phyloP scores from a whole-genome alignment of 352 stramenopile species.

The Globisporangium megalacanthum region DNA sequence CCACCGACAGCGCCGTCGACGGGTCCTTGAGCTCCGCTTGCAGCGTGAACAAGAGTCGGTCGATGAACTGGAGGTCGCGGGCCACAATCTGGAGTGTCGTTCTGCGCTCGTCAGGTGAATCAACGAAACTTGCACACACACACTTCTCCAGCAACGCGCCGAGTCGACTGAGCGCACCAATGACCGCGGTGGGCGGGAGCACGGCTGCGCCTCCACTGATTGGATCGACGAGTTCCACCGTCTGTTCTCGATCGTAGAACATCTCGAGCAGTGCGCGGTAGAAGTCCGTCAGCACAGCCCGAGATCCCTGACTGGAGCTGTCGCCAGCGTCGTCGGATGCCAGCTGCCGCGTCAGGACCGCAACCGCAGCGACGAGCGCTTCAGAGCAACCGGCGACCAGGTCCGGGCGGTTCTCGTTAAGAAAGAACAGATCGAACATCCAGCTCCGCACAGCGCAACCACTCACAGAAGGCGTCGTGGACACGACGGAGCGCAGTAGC shows the following conservation, averaged over 20 bases:
- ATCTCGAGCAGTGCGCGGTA: conserved; percentile 25
- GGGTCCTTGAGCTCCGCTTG: conserved; percentile 15
- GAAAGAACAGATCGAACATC: conserved; percentile 56
- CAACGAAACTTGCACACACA: conserved; percentile 5
- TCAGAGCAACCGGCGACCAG: conserved; percentile 26
- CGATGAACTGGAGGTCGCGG: conserved; percentile 36
- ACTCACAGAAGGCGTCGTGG: neutral
- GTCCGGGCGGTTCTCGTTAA: conserved; percentile 23
- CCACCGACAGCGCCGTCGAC: neutral
- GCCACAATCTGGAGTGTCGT: conserved; percentile 17
- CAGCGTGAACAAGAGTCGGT: conserved; percentile 44
- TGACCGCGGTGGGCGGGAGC: conserved; percentile 16
- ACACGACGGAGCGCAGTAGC: conserved; percentile 20
- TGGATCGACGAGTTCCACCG: conserved; percentile 28
- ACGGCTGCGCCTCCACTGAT: conserved; percentile 25
- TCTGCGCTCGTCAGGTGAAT: neutral
- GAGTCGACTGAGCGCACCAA: conserved; percentile 18
- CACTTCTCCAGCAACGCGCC: conserved; percentile 24
- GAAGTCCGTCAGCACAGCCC: conserved; percentile 14
- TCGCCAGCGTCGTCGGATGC: neutral
- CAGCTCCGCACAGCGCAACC: conserved; percentile 24
- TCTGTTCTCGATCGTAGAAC: conserved; percentile 32
- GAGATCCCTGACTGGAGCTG: conserved; percentile 4
- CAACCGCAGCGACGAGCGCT: conserved; percentile 18
- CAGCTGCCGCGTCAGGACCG: conserved; percentile 16